Evolutionary conservation across 2,329 filamentous ascomycete species (phyloP).

Genomic region (Pseudocercospora vitis): DNA sequence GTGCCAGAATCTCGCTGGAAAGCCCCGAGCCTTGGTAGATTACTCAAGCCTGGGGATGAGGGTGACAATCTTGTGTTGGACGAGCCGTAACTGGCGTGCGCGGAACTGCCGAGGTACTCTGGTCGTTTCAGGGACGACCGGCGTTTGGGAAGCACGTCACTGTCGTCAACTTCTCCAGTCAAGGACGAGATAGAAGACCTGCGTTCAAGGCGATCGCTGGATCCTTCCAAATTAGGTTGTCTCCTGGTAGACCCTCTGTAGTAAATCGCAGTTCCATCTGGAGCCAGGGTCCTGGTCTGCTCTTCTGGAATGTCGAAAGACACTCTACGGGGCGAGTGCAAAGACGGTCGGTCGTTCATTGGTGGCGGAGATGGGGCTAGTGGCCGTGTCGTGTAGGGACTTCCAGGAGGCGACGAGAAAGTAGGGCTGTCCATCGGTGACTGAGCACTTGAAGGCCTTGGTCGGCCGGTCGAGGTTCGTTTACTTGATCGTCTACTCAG

Average conservation of each 20-base stretch:
- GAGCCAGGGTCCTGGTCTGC: constrained; percentile 15
- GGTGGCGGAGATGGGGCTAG: constrained; percentile 23
- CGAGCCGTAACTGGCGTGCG: constrained; percentile 9
- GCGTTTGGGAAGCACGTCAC: constrained; percentile 3
- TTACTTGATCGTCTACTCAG: constrained; percentile 26
- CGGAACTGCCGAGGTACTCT: constrained; percentile 17
- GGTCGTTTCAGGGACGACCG: constrained; percentile 6
- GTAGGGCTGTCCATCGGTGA: constrained; percentile 25
- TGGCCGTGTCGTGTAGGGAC: constrained; percentile 21
- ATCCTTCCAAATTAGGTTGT: constrained; percentile 22
- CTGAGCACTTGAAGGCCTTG: constrained; percentile 11
- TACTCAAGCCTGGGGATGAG: constrained; percentile 27
- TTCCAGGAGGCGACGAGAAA: constrained; percentile 22
- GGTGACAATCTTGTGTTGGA: constrained; percentile 11
- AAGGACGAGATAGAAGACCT: constrained; percentile 12
- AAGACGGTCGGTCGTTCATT: constrained; percentile 5
- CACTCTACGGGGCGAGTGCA: constrained; percentile 11
- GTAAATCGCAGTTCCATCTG: constrained; percentile 33
- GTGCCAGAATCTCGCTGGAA: constrained; percentile 22
- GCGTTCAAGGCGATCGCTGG: constrained; percentile 22
- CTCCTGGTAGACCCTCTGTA: constrained; percentile 13
- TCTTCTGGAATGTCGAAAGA: constrained; percentile 12
- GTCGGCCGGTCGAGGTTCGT: constrained; percentile 24
- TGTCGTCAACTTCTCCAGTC: constrained; percentile 24
- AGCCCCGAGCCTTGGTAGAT: constrained; percentile 17